Evolutionary conservation across 345 rosid species (phyloP).

Genomic region (Lumnitzera littorea): DNA sequence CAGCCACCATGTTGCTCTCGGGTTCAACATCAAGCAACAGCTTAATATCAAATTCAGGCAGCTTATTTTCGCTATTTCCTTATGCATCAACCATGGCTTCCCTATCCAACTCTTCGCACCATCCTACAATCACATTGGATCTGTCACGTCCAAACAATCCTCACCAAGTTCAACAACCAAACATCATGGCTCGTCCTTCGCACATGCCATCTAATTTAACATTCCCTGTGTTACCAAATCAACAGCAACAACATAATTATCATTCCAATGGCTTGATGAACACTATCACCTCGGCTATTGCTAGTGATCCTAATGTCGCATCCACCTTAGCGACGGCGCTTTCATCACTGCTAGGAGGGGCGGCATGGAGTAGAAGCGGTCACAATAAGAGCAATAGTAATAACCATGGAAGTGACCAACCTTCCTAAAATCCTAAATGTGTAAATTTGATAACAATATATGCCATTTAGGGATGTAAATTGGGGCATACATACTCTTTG

Average conservation of each 20-base stretch:
- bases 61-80: constrained; percentile 8
- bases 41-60: constrained; percentile 21
- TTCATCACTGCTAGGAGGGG: constrained; percentile 3
- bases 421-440: no score
- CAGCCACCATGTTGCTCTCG: constrained; percentile 29
- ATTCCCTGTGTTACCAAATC: neutral
- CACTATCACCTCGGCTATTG: neutral
- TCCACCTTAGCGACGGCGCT: constrained; percentile 8
- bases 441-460: no score
- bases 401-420: no score
- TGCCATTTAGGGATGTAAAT: no score
- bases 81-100: constrained; percentile 33
- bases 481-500: no score
- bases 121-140: constrained; percentile 45
- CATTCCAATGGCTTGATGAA: neutral
- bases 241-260: neutral
- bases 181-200: neutral
- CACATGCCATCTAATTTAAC: constrained; percentile 2
- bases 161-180: neutral
- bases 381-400: no score
- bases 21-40: constrained; percentile 28
- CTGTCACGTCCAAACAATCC: constrained; percentile 17
- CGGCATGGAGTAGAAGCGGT: no score
- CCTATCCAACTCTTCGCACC: constrained; percentile 32
- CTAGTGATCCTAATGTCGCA: constrained; percentile 3